phyloP scores from a whole-genome alignment of 2,329 filamentous ascomycete genomes.

The Scytalidium lignicola region DNA sequence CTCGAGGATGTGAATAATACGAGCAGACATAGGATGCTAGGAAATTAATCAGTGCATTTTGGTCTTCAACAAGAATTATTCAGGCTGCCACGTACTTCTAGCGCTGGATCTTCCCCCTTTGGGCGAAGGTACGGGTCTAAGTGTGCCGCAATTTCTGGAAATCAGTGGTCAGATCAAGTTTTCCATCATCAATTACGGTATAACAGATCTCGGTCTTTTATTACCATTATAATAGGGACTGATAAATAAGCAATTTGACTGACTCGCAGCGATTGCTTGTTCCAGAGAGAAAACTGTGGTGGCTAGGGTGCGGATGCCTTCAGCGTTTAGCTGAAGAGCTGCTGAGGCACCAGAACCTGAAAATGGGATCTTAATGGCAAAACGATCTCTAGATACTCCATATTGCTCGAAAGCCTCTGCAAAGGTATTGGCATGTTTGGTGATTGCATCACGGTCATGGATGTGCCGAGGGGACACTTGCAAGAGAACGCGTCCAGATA shows the following conservation, averaged over 20 bases:
- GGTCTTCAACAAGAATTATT: not conserved
- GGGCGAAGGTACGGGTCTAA: slow-evolving; percentile 40
- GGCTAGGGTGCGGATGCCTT: slow-evolving; percentile 42
- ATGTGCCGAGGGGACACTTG: slow-evolving; percentile 42
- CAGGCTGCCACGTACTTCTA: slow-evolving; percentile 11
- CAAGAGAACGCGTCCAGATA: slow-evolving; percentile 43
- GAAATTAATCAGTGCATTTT: not conserved
- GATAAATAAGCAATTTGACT: slow-evolving; percentile 42
- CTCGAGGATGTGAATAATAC: slow-evolving; percentile 43
- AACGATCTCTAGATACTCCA: slow-evolving; percentile 40
- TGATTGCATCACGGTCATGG: slow-evolving; percentile 38
- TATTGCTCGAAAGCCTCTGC: slow-evolving; percentile 39
- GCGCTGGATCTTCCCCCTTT: slow-evolving; percentile 38
- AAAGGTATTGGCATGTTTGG: slow-evolving; percentile 42
- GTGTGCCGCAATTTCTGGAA: slow-evolving; percentile 38
- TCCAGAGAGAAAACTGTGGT: slow-evolving; percentile 42
- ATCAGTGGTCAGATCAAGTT: not conserved
- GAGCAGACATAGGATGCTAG: slow-evolving; percentile 42
- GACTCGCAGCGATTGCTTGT: slow-evolving; percentile 44
- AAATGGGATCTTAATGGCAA: slow-evolving; percentile 47
- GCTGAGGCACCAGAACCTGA: slow-evolving; percentile 43
- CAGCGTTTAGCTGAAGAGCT: slow-evolving; percentile 34
- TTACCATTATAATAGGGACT: slow-evolving; percentile 45
- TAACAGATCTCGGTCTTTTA: slow-evolving; percentile 4
- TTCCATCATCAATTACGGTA: not conserved